Conservation (phyloP, 2,329 filamentous ascomycete genomes). For the Xylariaceae sp. region DNA sequence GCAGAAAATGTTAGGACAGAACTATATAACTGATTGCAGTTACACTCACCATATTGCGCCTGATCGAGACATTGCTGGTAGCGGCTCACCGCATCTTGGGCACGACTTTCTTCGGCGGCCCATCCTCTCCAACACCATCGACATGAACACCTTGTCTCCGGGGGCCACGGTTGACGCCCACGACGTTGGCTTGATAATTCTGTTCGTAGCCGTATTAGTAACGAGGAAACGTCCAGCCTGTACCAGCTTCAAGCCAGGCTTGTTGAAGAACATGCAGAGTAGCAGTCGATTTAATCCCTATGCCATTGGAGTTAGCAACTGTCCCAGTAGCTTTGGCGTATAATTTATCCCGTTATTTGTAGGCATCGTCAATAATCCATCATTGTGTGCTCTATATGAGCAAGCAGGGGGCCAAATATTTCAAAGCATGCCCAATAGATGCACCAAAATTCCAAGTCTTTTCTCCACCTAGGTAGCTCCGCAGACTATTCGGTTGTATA, state of each 20-base stretch:
- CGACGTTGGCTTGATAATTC: background rate
- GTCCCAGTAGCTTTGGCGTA: background rate
- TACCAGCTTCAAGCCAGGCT: background rate
- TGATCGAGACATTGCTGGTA: background rate
- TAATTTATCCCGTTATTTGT: too few relatives aligned
- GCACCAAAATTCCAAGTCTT: too few relatives aligned
- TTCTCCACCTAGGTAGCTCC: too few relatives aligned
- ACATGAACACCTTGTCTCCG: background rate
- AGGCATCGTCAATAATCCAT: too few relatives aligned
- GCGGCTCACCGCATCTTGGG: background rate
- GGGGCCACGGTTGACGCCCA: background rate
- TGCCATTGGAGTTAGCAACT: background rate
- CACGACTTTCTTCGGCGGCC: background rate
- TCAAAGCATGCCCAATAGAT: too few relatives aligned
- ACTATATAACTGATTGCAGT: background rate
- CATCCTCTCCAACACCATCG: background rate
- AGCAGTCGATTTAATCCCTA: background rate
- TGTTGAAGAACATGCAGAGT: background rate
- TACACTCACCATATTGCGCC: background rate
- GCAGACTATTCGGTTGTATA: background rate
- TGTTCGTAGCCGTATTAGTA: background rate
- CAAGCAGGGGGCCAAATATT: too few relatives aligned
- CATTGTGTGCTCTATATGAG: too few relatives aligned
- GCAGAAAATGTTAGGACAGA: background rate
- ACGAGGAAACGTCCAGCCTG: background rate